Base-by-base conservation (phyloP, 345 rosid species). In the Eucalyptus grandis region DNA sequence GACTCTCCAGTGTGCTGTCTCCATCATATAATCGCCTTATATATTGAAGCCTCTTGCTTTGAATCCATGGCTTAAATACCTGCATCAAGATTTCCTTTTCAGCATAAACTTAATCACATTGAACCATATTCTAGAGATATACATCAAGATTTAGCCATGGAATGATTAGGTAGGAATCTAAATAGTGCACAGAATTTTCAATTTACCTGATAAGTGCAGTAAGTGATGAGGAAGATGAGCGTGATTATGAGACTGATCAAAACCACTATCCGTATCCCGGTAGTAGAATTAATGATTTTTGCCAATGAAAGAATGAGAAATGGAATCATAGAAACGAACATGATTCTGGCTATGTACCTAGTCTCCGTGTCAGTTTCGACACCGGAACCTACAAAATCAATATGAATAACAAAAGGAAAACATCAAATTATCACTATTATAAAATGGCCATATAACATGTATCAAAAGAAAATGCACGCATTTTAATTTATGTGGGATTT, bases 31-130 rank as follows among this genome's bases (percentile, higher is more conserved):
- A 90, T 27, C 89, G 81, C 90, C 91, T 30, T 56, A 93, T 49
- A 88, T 90, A 92, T 15, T 92, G 93, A 21, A 92, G 90, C 85
- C 94, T 93, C 89, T 92, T 91, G 81, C 67, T 86, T 87, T 92
- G 92, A 80, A 93, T 93, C 95, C 94, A 93, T 21, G 96, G 96
- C 85, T 92, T 56, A 67, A 94, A 93, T 19, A 93, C 89, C 96
- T 93, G 92, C 51, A 81, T 24, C 81, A 60, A 17, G 16, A 56
- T 40, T 88, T 88, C 69, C 16, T 19, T 21, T 10, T 87, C 88
- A 58, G 50, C 44, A 87, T 16, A 31, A 37, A 72, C 44, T 72
- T 1, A 34, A 12, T n/a, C 21, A 12, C 40, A 22, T 34, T 40
- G 31, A 44, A 40, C 53, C 34, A 56, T 40, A 16, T 27, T 88